phyloP scores from a whole-genome alignment of 768 basidiomycete genomes.

The Tricholoma hemisulphureum region DNA sequence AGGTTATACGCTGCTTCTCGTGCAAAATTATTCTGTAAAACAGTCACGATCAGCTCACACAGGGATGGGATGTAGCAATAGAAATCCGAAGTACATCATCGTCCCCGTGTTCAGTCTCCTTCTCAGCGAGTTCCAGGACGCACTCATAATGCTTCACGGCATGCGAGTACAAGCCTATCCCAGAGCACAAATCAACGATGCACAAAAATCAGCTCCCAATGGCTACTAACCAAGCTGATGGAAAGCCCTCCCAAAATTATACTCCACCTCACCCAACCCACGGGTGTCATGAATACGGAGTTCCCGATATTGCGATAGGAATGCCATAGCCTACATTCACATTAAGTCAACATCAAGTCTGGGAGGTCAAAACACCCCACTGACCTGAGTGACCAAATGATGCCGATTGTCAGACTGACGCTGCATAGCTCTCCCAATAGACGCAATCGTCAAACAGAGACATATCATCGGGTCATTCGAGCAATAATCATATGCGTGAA shows the following conservation, averaged over 20 bases:
- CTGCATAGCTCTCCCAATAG: slow-evolving; percentile 88
- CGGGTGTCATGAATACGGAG: slow-evolving; percentile 45
- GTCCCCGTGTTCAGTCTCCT: slow-evolving; percentile 27
- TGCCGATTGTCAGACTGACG: slow-evolving; percentile 93
- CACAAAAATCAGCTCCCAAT: neutral
- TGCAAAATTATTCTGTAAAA: slow-evolving; percentile 49
- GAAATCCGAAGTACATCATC: slow-evolving; percentile 17
- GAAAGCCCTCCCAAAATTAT: slow-evolving; percentile 88
- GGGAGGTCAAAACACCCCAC: neutral
- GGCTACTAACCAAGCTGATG: slow-evolving; percentile 77
- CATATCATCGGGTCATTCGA: slow-evolving; percentile 85
- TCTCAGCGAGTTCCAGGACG: slow-evolving; percentile 64
- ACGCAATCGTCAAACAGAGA: slow-evolving; percentile 78
- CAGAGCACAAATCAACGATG: neutral
- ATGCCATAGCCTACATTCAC: slow-evolving; percentile 70
- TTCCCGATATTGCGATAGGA: slow-evolving; percentile 78
- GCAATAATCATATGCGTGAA: slow-evolving; percentile 85
- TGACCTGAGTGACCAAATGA: slow-evolving; percentile 74
- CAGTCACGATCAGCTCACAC: neutral
- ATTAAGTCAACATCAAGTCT: neutral
- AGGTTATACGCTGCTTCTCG: slow-evolving; percentile 88
- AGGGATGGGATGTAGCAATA: neutral
- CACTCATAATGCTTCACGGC: slow-evolving; percentile 84
- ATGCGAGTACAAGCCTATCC: slow-evolving; percentile 71
- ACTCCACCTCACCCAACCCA: slow-evolving; percentile 77